Conservation (phyloP, 495 filamentous ascomycete species). For the Jackrogersella multiformis region DNA sequence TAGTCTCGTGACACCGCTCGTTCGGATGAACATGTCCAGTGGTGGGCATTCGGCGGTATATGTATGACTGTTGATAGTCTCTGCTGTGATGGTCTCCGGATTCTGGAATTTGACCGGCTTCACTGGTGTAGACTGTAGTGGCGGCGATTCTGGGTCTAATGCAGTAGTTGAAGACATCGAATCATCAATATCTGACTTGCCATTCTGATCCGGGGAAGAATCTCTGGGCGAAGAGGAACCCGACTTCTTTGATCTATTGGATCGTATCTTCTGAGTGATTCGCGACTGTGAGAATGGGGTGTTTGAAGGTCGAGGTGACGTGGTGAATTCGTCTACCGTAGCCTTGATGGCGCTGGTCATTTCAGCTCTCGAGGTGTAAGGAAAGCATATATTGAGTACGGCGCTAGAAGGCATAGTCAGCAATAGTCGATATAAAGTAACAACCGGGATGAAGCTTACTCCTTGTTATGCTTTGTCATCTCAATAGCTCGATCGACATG, state of each 20-base stretch:
- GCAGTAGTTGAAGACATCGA: conserved; percentile 63
- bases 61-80: conserved; percentile 80
- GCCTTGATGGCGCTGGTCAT: conserved; percentile 90
- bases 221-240: conserved; percentile 59
- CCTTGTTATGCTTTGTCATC: conserved; percentile 83
- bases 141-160: conserved; percentile 58
- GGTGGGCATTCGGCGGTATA: conserved; percentile 87
- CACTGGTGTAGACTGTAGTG: conserved; percentile 43
- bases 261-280: conserved; percentile 84
- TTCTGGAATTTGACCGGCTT: conserved; percentile 55
- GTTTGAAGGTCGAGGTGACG: conserved; percentile 66
- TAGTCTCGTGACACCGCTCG: conserved; percentile 88
- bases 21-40: conserved; percentile 87
- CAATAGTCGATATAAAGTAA: background rate
- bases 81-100: conserved; percentile 84
- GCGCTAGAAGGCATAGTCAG: conserved; percentile 58
- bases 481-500: conserved; percentile 84
- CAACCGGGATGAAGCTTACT: conserved; percentile 54
- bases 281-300: conserved; percentile 85
- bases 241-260: conserved; percentile 58
- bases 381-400: conserved; percentile 95
- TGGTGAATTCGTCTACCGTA: conserved; percentile 84
- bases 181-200: conserved; percentile 61
- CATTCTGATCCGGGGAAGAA: conserved; percentile 48
- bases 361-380: conserved; percentile 95